A percentile compares a stretch with the other conserved stretches of the same genome.
Conservation (phyloP, 345 rosid species). For the thale cress (Arabidopsis thaliana) region DNA sequence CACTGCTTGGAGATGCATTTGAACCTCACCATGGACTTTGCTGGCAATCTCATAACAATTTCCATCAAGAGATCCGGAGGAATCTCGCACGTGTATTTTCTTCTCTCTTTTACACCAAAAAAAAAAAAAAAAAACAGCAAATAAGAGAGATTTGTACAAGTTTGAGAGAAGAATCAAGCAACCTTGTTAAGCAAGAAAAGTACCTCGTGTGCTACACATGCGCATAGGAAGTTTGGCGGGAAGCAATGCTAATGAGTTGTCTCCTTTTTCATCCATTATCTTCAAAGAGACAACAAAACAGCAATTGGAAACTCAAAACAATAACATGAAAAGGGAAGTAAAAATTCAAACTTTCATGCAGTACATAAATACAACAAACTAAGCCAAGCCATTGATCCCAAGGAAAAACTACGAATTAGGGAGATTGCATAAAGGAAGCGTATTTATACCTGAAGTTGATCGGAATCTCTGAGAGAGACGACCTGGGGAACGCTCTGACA, state of each 20-base stretch:
- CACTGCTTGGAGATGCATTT: slow-evolving; percentile 31
- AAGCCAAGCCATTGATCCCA: neutral
- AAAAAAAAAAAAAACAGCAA: no score
- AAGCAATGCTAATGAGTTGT: no score
- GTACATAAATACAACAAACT: neutral
- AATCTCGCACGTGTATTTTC: neutral
- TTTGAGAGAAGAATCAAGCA: no score
- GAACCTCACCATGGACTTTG: neutral
- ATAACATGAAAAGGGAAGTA: neutral
- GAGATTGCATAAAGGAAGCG: neutral
- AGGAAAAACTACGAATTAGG: neutral
- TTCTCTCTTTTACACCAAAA: neutral
- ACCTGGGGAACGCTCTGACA: slow-evolving; percentile 73
- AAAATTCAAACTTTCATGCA: slow-evolving; percentile 16
- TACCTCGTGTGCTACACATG: no score
- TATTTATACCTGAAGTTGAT: slow-evolving; percentile 72
- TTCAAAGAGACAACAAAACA: no score
- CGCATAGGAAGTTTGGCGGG: no score
- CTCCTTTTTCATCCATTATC: no score
- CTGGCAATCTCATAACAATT: slow-evolving; percentile 11
- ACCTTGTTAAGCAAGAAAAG: no score
- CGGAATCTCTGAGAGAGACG: slow-evolving; percentile 80
- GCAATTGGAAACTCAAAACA: no score
- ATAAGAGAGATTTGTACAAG: no score
- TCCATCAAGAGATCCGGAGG: neutral